These are phyloP conservation scores for Chloranthus sessilifolius DNA, from an alignment of 164 flowering plant species.

Conservation along the genomic window DNA sequence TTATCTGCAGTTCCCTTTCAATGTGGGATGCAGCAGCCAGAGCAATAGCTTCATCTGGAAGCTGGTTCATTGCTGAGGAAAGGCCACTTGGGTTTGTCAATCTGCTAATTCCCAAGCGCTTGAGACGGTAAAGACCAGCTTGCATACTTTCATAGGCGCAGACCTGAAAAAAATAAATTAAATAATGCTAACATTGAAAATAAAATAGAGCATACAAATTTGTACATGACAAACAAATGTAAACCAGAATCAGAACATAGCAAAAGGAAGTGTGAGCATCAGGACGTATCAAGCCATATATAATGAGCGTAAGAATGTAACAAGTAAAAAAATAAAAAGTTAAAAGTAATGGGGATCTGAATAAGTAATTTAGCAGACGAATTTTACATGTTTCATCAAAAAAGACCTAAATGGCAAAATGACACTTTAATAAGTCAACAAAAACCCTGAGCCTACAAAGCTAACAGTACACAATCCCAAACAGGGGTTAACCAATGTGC, in stretches of 20 bases:
- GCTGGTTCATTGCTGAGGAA: constrained; percentile 90
- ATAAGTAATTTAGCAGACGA: too few species aligned
- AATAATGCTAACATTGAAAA: not conserved
- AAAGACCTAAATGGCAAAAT: too few species aligned
- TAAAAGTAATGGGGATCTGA: too few species aligned
- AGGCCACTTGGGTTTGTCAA: constrained; percentile 63
- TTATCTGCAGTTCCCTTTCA: constrained; percentile 92
- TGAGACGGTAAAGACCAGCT: constrained; percentile 82
- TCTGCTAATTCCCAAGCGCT: constrained; percentile 78
- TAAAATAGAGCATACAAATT: not conserved
- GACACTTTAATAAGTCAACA: too few species aligned
- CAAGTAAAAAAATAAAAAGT: not conserved
- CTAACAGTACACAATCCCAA: too few species aligned
- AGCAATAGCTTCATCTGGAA: constrained; percentile 94
- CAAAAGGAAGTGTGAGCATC: not conserved
- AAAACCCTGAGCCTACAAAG: too few species aligned
- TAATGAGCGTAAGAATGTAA: not conserved
- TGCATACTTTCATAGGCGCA: constrained; percentile 95
- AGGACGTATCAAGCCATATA: not conserved
- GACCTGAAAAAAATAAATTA: constrained; percentile 39
- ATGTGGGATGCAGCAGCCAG: constrained; percentile 98
- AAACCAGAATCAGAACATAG: not conserved
- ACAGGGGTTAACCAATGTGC: too few species aligned
- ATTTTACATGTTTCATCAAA: too few species aligned
- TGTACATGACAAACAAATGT: not conserved